These are phyloP conservation scores for Cudoniella acicularis DNA, from an alignment of 495 filamentous ascomycete genomes.

Conservation along the genomic window DNA sequence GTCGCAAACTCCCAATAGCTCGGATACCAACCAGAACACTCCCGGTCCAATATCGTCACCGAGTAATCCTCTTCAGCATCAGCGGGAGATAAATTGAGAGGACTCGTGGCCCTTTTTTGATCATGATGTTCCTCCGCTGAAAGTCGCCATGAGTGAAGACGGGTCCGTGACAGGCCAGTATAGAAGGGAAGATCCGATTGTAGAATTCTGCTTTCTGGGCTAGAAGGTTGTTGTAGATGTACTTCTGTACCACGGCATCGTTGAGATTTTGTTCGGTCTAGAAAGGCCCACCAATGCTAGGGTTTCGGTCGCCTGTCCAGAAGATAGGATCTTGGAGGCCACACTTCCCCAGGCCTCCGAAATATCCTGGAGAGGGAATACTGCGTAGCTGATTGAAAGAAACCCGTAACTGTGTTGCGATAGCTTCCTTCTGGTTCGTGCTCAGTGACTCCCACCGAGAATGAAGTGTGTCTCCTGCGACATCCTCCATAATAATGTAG, in stretches of 20 bases:
- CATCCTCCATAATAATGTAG: conserved; percentile 40
- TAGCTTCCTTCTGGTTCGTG: conserved; percentile 32
- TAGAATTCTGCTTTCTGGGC: conserved; percentile 32
- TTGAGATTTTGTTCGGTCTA: conserved; percentile 28
- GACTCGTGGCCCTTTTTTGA: conserved; percentile 15
- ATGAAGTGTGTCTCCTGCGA: conserved; percentile 31
- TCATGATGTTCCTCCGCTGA: conserved; percentile 34
- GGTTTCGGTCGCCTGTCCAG: conserved; percentile 20
- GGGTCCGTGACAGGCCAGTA: conserved; percentile 21
- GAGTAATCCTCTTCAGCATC: neutral
- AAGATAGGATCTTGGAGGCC: conserved; percentile 34
- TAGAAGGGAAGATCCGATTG: conserved; percentile 28
- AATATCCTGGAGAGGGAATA: conserved; percentile 33
- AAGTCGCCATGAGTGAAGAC: conserved; percentile 29
- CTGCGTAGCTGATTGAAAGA: conserved; percentile 33
- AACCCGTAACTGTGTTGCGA: conserved; percentile 27
- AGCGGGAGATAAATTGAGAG: neutral
- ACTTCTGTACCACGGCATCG: conserved; percentile 31
- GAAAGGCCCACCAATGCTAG: conserved; percentile 33
- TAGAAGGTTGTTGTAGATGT: conserved; percentile 19
- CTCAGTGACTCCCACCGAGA: conserved; percentile 30
- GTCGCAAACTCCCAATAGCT: conserved; percentile 33
- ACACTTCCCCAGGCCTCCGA: conserved; percentile 31
- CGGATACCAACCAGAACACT: conserved; percentile 35
- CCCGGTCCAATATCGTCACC: conserved; percentile 34